Evolutionary conservation across 2,329 filamentous ascomycete species (phyloP).

Genomic region (Rugonectria rugulosa): DNA sequence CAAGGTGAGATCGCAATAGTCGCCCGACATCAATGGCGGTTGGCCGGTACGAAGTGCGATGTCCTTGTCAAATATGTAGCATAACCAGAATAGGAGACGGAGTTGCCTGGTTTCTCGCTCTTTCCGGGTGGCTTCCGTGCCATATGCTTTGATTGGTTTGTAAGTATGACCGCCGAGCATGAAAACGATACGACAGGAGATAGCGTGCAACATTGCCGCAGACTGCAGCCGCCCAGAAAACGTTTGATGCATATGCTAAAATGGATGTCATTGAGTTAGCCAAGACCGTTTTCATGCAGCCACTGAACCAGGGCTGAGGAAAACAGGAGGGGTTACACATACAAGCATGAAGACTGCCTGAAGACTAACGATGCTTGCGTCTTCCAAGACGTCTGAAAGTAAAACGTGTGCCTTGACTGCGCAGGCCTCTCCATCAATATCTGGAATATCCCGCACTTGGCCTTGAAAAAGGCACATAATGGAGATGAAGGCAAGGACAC

Average conservation of each 20-base stretch:
- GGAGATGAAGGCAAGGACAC: constrained; percentile 56
- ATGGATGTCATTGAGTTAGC: background rate
- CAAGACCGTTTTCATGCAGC: background rate
- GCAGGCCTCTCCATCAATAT: constrained; percentile 49
- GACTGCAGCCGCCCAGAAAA: constrained; percentile 54
- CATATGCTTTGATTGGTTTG: constrained; percentile 2
- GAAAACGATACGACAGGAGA: constrained; percentile 56
- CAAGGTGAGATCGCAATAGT: constrained; percentile 34
- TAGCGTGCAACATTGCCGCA: constrained; percentile 51
- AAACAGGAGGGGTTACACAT: too few species aligned
- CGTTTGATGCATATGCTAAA: constrained; percentile 52
- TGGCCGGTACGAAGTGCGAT: constrained; percentile 60
- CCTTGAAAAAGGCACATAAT: constrained; percentile 38
- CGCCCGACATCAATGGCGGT: constrained; percentile 48
- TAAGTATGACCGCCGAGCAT: constrained; percentile 54
- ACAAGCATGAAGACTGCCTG: constrained; percentile 58
- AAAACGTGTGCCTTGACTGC: constrained; percentile 51
- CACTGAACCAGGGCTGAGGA: too few species aligned
- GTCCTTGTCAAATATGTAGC: constrained; percentile 61
- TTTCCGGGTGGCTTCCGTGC: constrained; percentile 15
- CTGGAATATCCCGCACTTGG: constrained; percentile 17
- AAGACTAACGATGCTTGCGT: constrained; percentile 51
- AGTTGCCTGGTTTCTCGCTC: constrained; percentile 43
- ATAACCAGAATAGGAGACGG: constrained; percentile 59
- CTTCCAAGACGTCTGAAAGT: constrained; percentile 50